phyloP scores from a whole-genome alignment of 2,329 filamentous ascomycete species.

The Penicillium sumatraense region DNA sequence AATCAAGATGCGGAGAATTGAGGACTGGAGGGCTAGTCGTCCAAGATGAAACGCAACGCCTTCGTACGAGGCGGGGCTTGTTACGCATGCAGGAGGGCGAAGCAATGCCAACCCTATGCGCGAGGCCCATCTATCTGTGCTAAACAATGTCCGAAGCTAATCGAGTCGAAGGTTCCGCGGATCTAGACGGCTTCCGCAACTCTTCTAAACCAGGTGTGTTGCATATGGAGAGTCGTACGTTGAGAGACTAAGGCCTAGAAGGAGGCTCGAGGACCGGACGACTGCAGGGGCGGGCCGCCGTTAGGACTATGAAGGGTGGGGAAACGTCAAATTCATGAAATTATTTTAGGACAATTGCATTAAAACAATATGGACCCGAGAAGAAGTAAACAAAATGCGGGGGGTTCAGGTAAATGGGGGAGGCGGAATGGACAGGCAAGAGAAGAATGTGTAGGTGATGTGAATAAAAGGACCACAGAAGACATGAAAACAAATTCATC shows the following conservation, averaged over 20 bases:
- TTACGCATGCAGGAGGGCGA: constrained; percentile 16
- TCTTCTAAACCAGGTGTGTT: background rate
- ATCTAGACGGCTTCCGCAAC: background rate
- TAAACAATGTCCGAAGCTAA: constrained; percentile 21
- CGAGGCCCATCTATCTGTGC: constrained; percentile 1
- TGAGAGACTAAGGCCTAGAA: constrained; percentile 3
- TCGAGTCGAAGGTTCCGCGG: constrained; percentile 18
- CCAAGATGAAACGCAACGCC: constrained; percentile 29
- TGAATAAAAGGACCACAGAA: constrained; percentile 8
- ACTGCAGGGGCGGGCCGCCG: constrained; percentile 4
- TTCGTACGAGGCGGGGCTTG: constrained; percentile 13
- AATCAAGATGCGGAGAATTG: constrained; percentile 27
- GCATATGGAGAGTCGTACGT: constrained; percentile 3
- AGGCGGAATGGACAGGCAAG: background rate
- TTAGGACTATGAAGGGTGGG: background rate
- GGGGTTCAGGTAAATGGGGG: constrained; percentile 9
- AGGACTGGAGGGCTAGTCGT: constrained; percentile 10
- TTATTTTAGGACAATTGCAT: constrained; percentile 25
- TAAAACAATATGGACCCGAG: constrained; percentile 30
- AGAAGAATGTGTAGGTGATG: constrained; percentile 5
- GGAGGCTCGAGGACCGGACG: constrained; percentile 14
- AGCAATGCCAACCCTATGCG: constrained; percentile 1
- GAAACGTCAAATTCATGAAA: constrained; percentile 16
- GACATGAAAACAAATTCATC: constrained; percentile 19
- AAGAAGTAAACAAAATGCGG: constrained; percentile 19